Evolutionary conservation across 2,329 filamentous ascomycete genomes (phyloP), one percentile per base, ranked within the genome.

Genomic region (Clarireedia hainanense): DNA sequence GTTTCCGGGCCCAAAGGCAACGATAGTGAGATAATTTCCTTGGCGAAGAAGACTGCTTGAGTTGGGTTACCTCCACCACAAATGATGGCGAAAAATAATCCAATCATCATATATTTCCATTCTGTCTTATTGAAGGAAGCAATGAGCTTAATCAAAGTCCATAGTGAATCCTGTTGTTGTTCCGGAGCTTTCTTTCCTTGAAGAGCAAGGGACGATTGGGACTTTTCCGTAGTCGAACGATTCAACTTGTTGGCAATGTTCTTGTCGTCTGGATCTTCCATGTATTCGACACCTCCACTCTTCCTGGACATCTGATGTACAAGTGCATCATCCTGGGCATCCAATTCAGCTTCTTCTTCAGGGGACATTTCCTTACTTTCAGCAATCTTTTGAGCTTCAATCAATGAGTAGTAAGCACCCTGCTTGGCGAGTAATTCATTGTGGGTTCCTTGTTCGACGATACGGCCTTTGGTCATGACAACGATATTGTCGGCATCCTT

Each of bases 401-500:
- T 91, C 10, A 97, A 81, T 56, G 85, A 88, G 70, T 80, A 87
- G 71, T 97, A 99, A 7, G 91, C 86, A 20, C 82, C 84, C 60
- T 81, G 74, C 58, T 72, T 77, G 62, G 84, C 81, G 2, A 97
- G 75, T 10, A 99, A 78, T 14, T 87, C 79, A 57, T 92, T 82
- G 69, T 97, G 94, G 0, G 83, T 91, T 51, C 94, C 94, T 71
- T 96, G 91, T 71, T 99, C 94, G 12, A 95, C 79, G 58, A 99
- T 95, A n/a, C 78, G 75, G 12, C 94, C 94, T 58, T 84, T 74
- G 4, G 84, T 80, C 85, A 99, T 92, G 60, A 96, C 92, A 12
- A 97, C 89, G 63, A 99, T 99, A 66, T 96, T 96, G 71, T 97
- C 88, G 0, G 92, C 92, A 60, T 91, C 85, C 71, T 85, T 91